A percentile compares a stretch with the other conserved stretches of the same genome.
These are phyloP conservation scores for Talaromyces sp. DNA, from an alignment of 2,329 filamentous ascomycete genomes.

Conservation along the genomic window DNA sequence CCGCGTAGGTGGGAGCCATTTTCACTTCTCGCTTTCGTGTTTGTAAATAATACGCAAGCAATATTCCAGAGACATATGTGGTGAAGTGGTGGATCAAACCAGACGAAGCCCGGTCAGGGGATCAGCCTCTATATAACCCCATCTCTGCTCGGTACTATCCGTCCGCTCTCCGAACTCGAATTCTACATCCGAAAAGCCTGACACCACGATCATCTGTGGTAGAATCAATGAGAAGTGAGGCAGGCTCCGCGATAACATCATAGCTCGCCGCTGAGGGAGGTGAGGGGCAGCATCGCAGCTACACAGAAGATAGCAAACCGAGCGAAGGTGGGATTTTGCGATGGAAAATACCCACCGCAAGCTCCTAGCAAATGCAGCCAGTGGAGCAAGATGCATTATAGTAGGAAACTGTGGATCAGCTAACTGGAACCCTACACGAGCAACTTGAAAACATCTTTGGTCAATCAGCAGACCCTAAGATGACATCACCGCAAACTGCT, in stretches of 20 bases:
- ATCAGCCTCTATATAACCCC: not conserved
- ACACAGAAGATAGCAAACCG: not conserved
- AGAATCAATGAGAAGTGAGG: not conserved
- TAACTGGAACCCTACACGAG: not conserved
- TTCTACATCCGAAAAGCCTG: not conserved
- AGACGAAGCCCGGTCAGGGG: not conserved
- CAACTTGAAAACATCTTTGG: not conserved
- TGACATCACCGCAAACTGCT: not conserved
- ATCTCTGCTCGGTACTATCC: not conserved
- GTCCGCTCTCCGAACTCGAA: not conserved
- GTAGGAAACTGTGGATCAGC: not conserved
- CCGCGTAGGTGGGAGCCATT: constrained; percentile 57
- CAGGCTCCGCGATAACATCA: constrained; percentile 8
- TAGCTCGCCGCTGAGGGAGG: not conserved
- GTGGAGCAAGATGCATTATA: not conserved
- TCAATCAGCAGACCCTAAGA: not conserved
- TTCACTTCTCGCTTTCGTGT: constrained; percentile 7
- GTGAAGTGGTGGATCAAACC: not conserved
- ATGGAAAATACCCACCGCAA: not conserved
- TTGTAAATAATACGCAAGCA: not conserved
- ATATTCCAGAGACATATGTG: not conserved
- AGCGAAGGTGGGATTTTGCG: not conserved
- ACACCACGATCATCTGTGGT: not conserved
- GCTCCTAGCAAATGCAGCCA: not conserved
- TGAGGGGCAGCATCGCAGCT: not conserved